Percentiles rank a stretch among this genome's conserved stretches.
Conservation (phyloP, 2,329 filamentous ascomycete species). For the Sporothrix variecibatus region DNA sequence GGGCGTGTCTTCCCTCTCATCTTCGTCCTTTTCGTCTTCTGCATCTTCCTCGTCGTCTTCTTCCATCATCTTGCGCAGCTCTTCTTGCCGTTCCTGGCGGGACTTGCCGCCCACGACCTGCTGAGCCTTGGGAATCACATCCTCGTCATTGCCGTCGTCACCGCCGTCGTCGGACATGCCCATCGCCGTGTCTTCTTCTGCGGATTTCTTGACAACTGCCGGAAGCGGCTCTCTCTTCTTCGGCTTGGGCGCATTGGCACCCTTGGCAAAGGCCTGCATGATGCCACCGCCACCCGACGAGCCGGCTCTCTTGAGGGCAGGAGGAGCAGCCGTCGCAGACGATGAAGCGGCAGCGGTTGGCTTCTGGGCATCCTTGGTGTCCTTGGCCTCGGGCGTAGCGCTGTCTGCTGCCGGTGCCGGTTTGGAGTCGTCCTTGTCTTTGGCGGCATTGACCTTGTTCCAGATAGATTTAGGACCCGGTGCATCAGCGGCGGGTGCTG, state of each 20-base stretch:
- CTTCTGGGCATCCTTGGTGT: constrained; percentile 43
- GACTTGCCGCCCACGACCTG: constrained; percentile 38
- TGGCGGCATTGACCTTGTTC: constrained; percentile 24
- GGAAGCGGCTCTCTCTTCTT: constrained; percentile 44
- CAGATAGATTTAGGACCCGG: constrained; percentile 25
- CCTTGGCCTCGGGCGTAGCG: constrained; percentile 36
- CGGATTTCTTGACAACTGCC: constrained; percentile 43
- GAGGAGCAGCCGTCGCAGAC: constrained; percentile 32
- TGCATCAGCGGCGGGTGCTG: constrained; percentile 19
- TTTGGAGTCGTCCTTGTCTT: constrained; percentile 31
- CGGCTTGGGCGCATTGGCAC: constrained; percentile 51
- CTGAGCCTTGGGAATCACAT: constrained; percentile 49
- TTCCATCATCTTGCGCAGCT: constrained; percentile 75
- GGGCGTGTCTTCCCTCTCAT: constrained; percentile 43
- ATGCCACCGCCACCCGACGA: constrained; percentile 55
- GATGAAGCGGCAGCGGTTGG: constrained; percentile 15
- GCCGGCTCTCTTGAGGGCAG: constrained; percentile 46
- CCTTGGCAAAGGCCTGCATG: constrained; percentile 78
- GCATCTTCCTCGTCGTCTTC: constrained; percentile 58
- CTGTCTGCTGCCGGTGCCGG: not conserved
- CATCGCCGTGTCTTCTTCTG: constrained; percentile 53
- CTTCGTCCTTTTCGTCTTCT: constrained; percentile 49
- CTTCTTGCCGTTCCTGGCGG: constrained; percentile 65
- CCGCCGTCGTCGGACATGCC: constrained; percentile 52
- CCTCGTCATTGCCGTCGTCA: constrained; percentile 52